Base-by-base conservation (phyloP, 225 moss, liverwort and hornwort genomes). In the Bryoerythrophyllum caledonicum region DNA sequence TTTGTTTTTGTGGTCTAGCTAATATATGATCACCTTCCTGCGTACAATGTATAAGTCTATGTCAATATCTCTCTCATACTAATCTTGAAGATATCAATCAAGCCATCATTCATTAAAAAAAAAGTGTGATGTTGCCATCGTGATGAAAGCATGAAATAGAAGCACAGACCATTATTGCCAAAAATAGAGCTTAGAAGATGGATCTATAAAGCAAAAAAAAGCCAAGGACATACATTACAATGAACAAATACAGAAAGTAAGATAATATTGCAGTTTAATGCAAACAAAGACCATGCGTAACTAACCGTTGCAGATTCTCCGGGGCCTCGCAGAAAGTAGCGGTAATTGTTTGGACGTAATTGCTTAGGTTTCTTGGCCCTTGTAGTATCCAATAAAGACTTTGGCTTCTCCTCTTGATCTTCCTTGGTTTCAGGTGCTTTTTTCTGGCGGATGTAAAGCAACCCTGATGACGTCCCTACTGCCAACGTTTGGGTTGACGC, bases 291-390 rank as follows among this genome's bases (percentile, higher is more conserved):
- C 61, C 52, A 63, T 11, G 19, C 28, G 53, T 2, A 19, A 85
- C 94, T 72, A 71, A 92, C 94, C 74, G 89, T 74, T 30, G 90
- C 91, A 60, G 83, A 63, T 78, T 91, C 93, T 65, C 88, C 83
- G 21, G 83, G 89, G 23, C 99, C 99, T 60, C 93, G 89, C 28
- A 95, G 76, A 64, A 95, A 99, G 68, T 99, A 99, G 72, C 93
- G 90, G 59, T 76, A 90, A 71, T 85, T 91, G 68, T 82, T 88
- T n/a, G 95, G 88, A 49, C 86, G 87, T 54, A 99, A 65, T 74
- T 85, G 80, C 61, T 62, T 79, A 14, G 78, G 69, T 76, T 66
- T 82, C 60, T 78, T 86, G 9, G 82, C 62, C 71, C 67, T 79
- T 23, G 74, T 73, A 24, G 68, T 81, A 75, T 79, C 76, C 65